Conservation (phyloP, 2,329 filamentous ascomycete species). For the Magnaporthiopsis incrustans region DNA sequence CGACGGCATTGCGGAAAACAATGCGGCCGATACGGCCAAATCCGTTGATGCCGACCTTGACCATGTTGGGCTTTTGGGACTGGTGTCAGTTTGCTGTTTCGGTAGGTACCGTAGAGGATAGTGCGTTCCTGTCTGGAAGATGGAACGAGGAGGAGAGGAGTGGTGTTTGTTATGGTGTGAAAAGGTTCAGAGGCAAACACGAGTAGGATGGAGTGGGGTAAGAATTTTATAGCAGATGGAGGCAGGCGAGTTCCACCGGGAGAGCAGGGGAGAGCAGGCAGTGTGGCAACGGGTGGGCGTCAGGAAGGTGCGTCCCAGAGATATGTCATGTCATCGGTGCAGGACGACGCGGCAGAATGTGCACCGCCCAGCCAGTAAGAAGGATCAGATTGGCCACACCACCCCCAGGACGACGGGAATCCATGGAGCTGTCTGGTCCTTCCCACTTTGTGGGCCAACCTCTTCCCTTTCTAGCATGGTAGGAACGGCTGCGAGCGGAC, state of each 20-base stretch:
- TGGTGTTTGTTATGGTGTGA: constrained; percentile 5
- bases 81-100: constrained; percentile 3
- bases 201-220: constrained; percentile 11
- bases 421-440: neutral
- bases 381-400: neutral
- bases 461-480: neutral
- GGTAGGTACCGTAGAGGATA: neutral
- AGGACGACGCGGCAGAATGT: neutral
- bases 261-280: neutral
- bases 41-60: constrained; percentile 96
- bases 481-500: neutral
- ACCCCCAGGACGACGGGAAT: too few species aligned
- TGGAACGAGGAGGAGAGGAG: neutral
- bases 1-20: constrained; percentile 94
- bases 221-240: constrained; percentile 1
- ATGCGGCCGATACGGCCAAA: constrained; percentile 99
- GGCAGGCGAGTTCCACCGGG: neutral
- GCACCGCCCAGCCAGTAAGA: neutral
- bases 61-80: constrained; percentile 31
- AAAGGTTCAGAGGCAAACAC: constrained; percentile 14
- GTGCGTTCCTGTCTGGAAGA: constrained; percentile 7
- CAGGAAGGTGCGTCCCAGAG: constrained; percentile 8
- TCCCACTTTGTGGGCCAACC: neutral
- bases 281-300: neutral
- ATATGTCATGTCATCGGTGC: neutral